Evolutionary conservation across 352 stramenopile species (phyloP).

Genomic region (Pythium plurisporium): DNA sequence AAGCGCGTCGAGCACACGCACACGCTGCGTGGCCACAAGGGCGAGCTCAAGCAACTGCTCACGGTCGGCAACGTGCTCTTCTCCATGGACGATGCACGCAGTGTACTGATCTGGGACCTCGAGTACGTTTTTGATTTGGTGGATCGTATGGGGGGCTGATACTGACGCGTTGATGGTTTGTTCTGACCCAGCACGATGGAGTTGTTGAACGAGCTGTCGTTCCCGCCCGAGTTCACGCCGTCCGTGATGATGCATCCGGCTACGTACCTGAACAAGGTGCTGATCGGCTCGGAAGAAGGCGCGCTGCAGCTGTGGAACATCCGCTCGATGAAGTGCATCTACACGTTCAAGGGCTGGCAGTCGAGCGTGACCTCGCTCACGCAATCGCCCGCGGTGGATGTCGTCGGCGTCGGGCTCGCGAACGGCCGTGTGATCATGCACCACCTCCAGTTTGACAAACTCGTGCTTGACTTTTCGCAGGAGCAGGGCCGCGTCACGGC

Average conservation of each 20-base stretch:
- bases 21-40: conserved; percentile 57
- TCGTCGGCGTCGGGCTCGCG: conserved; percentile 81
- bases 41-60: conserved; percentile 54
- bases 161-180: conserved; percentile 11
- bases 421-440: conserved; percentile 83
- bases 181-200: conserved; percentile 40
- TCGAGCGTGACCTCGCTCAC: conserved; percentile 70
- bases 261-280: conserved; percentile 94
- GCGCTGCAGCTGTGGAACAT: conserved; percentile 90
- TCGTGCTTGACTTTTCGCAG: conserved; percentile 77
- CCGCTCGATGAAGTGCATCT: conserved; percentile 85
- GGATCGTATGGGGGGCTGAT: neutral
- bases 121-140: conserved; percentile 27
- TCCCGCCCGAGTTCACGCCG: conserved; percentile 55
- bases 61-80: conserved; percentile 64
- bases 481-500: conserved; percentile 78
- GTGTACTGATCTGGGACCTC: conserved; percentile 60
- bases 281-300: conserved; percentile 84
- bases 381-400: conserved; percentile 87
- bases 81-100: conserved; percentile 58
- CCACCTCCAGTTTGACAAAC: conserved; percentile 82
- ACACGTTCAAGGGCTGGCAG: conserved; percentile 75
- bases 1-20: conserved; percentile 52
- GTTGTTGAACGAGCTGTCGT: conserved; percentile 48
- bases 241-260: conserved; percentile 84